phyloP scores from a whole-genome alignment of 208 protist genomes.

The Leishmania arabica region DNA sequence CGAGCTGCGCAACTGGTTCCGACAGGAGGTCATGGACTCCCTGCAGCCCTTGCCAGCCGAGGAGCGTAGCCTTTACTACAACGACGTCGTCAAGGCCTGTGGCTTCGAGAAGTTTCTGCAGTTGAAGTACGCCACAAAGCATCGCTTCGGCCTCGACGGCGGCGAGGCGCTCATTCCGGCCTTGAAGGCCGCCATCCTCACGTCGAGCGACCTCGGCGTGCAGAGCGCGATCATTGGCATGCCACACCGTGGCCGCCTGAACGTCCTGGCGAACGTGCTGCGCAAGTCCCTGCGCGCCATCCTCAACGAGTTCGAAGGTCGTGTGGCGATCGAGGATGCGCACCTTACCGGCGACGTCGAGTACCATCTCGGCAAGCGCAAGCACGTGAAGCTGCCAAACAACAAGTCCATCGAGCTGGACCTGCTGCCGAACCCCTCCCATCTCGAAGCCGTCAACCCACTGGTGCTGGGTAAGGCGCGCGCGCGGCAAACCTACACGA shows the following conservation, averaged over 20 bases:
- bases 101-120: constrained; percentile 95
- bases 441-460: constrained; percentile 99
- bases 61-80: constrained; percentile 72
- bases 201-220: constrained; percentile 82
- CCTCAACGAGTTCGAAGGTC: constrained; percentile 92
- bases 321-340: constrained; percentile 40
- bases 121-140: constrained; percentile 93
- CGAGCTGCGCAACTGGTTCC: constrained; percentile 96
- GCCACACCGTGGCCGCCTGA: constrained; percentile 97
- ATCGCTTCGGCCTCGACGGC: constrained; percentile 98
- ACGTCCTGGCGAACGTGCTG: constrained; percentile 97
- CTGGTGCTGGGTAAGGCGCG: constrained; percentile 97
- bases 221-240: constrained; percentile 96
- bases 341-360: constrained; percentile 95
- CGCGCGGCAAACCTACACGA: constrained; percentile 92
- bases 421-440: constrained; percentile 98
- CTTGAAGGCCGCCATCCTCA: constrained; percentile 93
- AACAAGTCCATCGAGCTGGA: constrained; percentile 94
- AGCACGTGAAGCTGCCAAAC: constrained; percentile 63
- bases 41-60: constrained; percentile 48
- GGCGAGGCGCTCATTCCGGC: constrained; percentile 96
- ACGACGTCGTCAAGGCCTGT: constrained; percentile 89
- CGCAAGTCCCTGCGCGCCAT: constrained; percentile 92
- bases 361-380: constrained; percentile 96
- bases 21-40: constrained; percentile 86